phyloP scores from a whole-genome alignment of 148 eudicot genomes.

The Spergularia bocconei region DNA sequence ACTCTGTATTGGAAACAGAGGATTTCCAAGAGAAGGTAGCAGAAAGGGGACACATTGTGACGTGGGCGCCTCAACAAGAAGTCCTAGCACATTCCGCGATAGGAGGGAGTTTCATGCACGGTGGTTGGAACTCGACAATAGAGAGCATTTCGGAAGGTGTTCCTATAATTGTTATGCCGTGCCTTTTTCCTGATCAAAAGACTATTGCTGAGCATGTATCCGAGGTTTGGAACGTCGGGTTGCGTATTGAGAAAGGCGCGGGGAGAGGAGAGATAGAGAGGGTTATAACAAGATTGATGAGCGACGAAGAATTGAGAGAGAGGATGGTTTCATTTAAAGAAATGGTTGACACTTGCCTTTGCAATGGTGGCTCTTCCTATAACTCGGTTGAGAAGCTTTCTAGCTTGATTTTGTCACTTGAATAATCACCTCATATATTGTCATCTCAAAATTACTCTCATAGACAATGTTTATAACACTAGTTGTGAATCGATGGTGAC shows the following conservation, averaged over 20 bases:
- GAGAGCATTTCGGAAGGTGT: conserved; percentile 50
- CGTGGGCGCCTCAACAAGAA: conserved; percentile 50
- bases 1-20: background rate
- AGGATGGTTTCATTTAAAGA: conserved; percentile 23
- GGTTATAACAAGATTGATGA: conserved; percentile 39
- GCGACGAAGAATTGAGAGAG: conserved; percentile 29
- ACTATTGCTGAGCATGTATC: conserved; percentile 36
- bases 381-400: conserved; percentile 29
- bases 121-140: conserved; percentile 53
- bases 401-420: conserved; percentile 33
- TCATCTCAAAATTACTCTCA: no score
- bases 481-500: no score
- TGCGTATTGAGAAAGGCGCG: conserved; percentile 31
- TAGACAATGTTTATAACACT: no score
- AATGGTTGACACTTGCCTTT: conserved; percentile 23
- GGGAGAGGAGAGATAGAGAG: conserved; percentile 29
- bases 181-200: conserved; percentile 39
- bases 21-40: conserved; percentile 1
- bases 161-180: conserved; percentile 44
- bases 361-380: conserved; percentile 38
- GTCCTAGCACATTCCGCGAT: conserved; percentile 38
- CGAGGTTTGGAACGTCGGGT: conserved; percentile 44
- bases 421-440: background rate
- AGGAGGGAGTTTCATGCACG: conserved; percentile 48
- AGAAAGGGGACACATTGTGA: conserved; percentile 32